Evolutionary conservation across 2,329 filamentous ascomycete species (phyloP).

Genomic region (Ceratocystis huliohia): DNA sequence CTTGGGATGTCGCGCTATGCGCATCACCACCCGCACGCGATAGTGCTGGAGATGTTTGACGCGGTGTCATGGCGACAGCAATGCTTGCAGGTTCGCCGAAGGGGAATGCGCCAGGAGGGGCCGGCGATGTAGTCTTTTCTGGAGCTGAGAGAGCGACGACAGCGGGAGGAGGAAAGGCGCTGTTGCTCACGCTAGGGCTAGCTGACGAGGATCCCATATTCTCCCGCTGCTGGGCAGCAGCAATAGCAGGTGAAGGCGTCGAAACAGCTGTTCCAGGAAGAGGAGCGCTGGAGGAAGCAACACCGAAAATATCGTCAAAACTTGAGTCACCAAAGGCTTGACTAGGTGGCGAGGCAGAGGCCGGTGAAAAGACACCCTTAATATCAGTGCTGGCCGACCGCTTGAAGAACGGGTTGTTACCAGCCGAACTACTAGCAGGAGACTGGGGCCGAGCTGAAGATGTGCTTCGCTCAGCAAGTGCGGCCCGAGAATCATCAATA

Average conservation of each 20-base stretch:
- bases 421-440: conserved; percentile 42
- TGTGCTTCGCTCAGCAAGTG: conserved; percentile 30
- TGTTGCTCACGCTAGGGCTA: conserved; percentile 26
- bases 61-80: conserved; percentile 43
- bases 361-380: conserved; percentile 36
- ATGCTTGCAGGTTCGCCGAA: conserved; percentile 53
- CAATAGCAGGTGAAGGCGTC: conserved; percentile 35
- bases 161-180: conserved; percentile 5
- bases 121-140: conserved; percentile 22
- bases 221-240: conserved; percentile 33
- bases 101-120: conserved; percentile 26
- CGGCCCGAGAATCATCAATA: conserved; percentile 13
- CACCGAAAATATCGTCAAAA: conserved; percentile 80
- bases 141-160: neutral
- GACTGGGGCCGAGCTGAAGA: conserved; percentile 59
- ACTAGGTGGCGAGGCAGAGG: conserved; percentile 33
- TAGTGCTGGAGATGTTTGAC: conserved; percentile 61
- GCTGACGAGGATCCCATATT: conserved; percentile 44
- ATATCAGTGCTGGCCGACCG: conserved; percentile 50
- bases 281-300: conserved; percentile 27
- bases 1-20: conserved; percentile 21
- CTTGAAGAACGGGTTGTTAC: conserved; percentile 92
- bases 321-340: conserved; percentile 48
- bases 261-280: conserved; percentile 44
- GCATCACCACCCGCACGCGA: conserved; percentile 33